Conservation (phyloP, 2,329 filamentous ascomycete species). For the Septoria petroselini region DNA sequence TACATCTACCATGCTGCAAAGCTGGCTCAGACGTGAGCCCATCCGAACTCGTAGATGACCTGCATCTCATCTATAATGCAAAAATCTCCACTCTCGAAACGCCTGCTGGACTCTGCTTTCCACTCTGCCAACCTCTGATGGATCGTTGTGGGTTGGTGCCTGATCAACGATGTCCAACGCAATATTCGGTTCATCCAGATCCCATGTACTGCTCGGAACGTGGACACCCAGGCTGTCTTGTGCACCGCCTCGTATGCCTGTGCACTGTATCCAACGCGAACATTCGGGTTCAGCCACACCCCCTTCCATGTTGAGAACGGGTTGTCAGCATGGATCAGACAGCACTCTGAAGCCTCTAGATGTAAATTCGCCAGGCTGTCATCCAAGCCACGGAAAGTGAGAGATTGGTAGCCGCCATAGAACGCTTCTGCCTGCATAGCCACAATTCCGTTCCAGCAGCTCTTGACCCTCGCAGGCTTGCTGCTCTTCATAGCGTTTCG, state of each 20-base stretch:
- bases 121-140: conserved; percentile 23
- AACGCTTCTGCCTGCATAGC: conserved; percentile 57
- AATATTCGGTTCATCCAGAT: conserved; percentile 58
- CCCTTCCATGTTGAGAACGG: conserved; percentile 52
- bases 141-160: conserved; percentile 34
- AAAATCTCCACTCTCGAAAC: conserved; percentile 35
- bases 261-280: conserved; percentile 63
- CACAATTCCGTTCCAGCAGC: conserved; percentile 61
- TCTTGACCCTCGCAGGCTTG: conserved; percentile 57
- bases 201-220: conserved; percentile 51
- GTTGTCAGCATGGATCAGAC: conserved; percentile 72
- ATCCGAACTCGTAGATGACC: conserved; percentile 30
- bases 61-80: conserved; percentile 36
- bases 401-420: conserved; percentile 40
- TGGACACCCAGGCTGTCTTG: conserved; percentile 33
- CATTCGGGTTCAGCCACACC: conserved; percentile 66
- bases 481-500: conserved; percentile 54
- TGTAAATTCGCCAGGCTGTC: conserved; percentile 60
- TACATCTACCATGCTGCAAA: background rate
- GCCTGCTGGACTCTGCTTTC: conserved; percentile 25
- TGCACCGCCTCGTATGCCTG: conserved; percentile 51
- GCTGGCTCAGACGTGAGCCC: conserved; percentile 30
- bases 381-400: conserved; percentile 63
- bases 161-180: conserved; percentile 45
- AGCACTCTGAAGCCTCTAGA: conserved; percentile 76